phyloP scores from a whole-genome alignment of 495 filamentous ascomycete genomes.

The Pyronema omphalodes region DNA sequence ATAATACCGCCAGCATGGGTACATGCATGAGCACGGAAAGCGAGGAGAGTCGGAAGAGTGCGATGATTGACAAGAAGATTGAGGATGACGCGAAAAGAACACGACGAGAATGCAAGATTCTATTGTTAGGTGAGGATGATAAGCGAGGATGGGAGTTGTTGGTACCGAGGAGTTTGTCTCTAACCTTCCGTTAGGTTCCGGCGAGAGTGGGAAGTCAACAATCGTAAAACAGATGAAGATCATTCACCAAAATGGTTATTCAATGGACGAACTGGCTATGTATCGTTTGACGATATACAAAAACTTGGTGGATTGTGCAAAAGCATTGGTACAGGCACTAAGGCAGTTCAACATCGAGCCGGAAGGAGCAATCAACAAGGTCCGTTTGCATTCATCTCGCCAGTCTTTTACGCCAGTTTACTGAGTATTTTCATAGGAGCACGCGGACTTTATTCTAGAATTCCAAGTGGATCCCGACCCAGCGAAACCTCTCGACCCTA shows the following conservation, averaged over 20 bases:
- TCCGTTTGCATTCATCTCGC: slow-evolving; percentile 5
- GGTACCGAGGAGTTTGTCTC: not conserved
- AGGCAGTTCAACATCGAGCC: slow-evolving; percentile 71
- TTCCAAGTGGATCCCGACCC: slow-evolving; percentile 85
- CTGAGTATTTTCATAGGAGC: slow-evolving; percentile 28
- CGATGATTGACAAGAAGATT: slow-evolving; percentile 76
- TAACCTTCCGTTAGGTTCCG: slow-evolving; percentile 47
- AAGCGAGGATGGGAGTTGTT: not conserved
- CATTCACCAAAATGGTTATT: slow-evolving; percentile 94
- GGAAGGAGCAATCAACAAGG: slow-evolving; percentile 42
- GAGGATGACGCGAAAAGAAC: slow-evolving; percentile 83
- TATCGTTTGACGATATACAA: slow-evolving; percentile 96
- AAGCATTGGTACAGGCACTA: slow-evolving; percentile 74
- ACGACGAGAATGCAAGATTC: slow-evolving; percentile 94
- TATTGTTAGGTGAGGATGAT: slow-evolving; percentile 59
- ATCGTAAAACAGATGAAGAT: slow-evolving; percentile 99
- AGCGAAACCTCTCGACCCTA: slow-evolving; percentile 55
- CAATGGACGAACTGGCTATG: slow-evolving; percentile 70
- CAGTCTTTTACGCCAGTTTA: not conserved
- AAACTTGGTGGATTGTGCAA: slow-evolving; percentile 91
- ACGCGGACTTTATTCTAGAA: slow-evolving; percentile 61
- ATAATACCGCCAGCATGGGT: slow-evolving; percentile 47
- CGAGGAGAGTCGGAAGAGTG: slow-evolving; percentile 85
- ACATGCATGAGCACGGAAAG: slow-evolving; percentile 59
- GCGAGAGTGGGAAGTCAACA: slow-evolving; percentile 96